Evolutionary conservation across 176 grass and related monocot species (phyloP), one percentile per base, ranked within the genome.

Genomic region (Aegilops bicornis): DNA sequence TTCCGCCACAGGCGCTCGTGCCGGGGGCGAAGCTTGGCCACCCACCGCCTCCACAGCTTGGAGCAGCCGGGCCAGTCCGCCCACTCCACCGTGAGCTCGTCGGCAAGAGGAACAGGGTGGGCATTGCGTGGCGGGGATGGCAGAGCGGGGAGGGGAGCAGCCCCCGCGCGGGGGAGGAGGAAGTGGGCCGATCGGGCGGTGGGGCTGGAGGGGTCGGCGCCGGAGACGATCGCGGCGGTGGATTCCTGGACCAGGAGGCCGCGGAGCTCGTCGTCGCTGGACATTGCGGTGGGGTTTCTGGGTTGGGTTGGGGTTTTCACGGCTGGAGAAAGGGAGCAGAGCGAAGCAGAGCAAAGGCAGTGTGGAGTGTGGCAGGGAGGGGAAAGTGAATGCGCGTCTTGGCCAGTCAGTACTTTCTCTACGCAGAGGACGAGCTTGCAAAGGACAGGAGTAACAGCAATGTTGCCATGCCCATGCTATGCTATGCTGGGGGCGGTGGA

Each of bases 21-120:
- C 23, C 77, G 42, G 3, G 96, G 91, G 1, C 71, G 86, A 32
- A 95, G 93, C 91, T 95, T 95, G 37, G 81, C 73, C 43, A 98
- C 91, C 96, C 93, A 95, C 24, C 84, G 83, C 6, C 90, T 91
- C 96, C 91, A 95, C 68, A 82, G 82, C 14, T 92, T 82, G 1
- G 91, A 82, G 9, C 82, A 77, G 74, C 81, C 86, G 19, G 83
- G 70, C 93, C 96, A 95, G 2, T 91, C 91, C 64, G 89, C 85
- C 64, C 95, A 92, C 15, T 84, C 86, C 58, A 98, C 36, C 75
- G 81, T 84, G 66, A 85, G 79, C 25, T 93, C 88, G 56, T 74
- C 71, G 71, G 1, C 39, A 73, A 47, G 71, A 39, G 37, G 37
- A 73, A 73, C 39, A 4, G 39, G 71, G 39, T 3, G 39, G 39